Evolutionary conservation across 2,329 filamentous ascomycete genomes (phyloP).

Genomic region (Thelonectria discophora): DNA sequence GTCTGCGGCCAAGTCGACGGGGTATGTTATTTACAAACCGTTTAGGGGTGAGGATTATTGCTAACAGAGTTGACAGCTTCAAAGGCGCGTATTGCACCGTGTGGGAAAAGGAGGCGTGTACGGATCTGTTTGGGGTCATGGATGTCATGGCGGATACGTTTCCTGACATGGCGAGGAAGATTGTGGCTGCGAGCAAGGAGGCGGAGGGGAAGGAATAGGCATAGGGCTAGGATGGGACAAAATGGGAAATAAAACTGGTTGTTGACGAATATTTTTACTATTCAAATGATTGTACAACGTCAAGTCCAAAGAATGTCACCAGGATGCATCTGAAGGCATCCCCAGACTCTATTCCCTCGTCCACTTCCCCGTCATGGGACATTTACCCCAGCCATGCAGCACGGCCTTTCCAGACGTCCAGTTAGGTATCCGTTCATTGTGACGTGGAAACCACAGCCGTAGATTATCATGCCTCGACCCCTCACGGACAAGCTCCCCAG

Average conservation of each 20-base stretch:
- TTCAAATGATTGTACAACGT: not conserved
- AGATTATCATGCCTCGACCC: not conserved
- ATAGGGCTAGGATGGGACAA: not conserved
- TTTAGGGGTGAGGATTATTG: not conserved
- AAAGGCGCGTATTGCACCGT: slow-evolving; percentile 63
- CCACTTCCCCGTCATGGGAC: too few species aligned
- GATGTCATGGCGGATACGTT: slow-evolving; percentile 59
- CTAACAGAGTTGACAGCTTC: slow-evolving; percentile 42
- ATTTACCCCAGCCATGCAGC: too few species aligned
- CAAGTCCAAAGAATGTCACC: not conserved
- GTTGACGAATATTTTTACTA: not conserved
- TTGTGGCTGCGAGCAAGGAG: slow-evolving; percentile 40
- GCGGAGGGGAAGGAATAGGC: not conserved
- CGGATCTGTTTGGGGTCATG: slow-evolving; percentile 61
- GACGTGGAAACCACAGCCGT: not conserved
- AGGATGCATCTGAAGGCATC: too few species aligned
- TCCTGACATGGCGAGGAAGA: slow-evolving; percentile 56
- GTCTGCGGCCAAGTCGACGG: slow-evolving; percentile 58
- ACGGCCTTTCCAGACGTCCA: not conserved
- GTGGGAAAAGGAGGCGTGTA: slow-evolving; percentile 60
- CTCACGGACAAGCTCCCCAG: not conserved
- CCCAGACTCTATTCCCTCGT: too few species aligned
- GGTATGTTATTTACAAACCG: slow-evolving; percentile 38
- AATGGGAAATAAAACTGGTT: too few species aligned
- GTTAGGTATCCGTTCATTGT: too few species aligned